These are phyloP conservation scores for Chaetomiaceae sp. DNA, from an alignment of 2,329 filamentous ascomycete species.

Conservation along the genomic window DNA sequence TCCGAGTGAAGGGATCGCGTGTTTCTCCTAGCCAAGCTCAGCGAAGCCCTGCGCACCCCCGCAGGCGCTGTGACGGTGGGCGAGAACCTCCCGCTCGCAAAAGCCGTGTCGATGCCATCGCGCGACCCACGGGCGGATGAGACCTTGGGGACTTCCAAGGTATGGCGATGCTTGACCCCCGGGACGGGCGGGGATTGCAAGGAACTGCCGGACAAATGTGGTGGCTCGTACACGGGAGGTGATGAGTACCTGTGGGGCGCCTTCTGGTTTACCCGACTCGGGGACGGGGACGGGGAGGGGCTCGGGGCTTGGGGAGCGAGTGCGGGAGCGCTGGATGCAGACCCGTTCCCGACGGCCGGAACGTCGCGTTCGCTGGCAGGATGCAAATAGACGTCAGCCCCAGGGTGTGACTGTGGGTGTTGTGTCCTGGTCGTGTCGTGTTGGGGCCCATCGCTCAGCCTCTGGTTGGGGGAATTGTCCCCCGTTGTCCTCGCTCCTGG, in stretches of 20 bases:
- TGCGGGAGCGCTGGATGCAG: constrained; percentile 18
- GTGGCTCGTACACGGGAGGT: constrained; percentile 50
- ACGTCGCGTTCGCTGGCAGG: constrained; percentile 27
- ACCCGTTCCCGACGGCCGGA: constrained; percentile 27
- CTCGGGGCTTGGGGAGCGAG: constrained; percentile 20
- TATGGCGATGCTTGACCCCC: constrained; percentile 75
- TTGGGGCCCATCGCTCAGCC: constrained; percentile 31
- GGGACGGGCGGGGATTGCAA: constrained; percentile 47
- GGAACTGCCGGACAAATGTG: constrained; percentile 45
- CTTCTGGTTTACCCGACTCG: constrained; percentile 22
- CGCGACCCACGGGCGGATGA: constrained; percentile 63
- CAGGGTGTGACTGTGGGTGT: constrained; percentile 30
- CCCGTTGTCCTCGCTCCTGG: constrained; percentile 18
- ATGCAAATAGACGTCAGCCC: constrained; percentile 31
- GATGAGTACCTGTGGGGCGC: constrained; percentile 58
- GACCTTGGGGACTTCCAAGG: constrained; percentile 75
- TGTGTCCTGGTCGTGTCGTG: constrained; percentile 34
- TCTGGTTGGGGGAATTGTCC: constrained; percentile 26
- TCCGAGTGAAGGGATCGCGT: constrained; percentile 86
- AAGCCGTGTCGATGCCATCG: constrained; percentile 63
- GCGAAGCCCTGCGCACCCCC: constrained; percentile 69
- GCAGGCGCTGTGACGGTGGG: constrained; percentile 49
- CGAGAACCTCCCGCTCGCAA: constrained; percentile 77
- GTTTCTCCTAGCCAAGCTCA: constrained; percentile 72
- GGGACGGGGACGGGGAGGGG: constrained; percentile 23